Evolutionary conservation across 2,329 filamentous ascomycete genomes (phyloP).

Genomic region (Fusarium transvaalense): DNA sequence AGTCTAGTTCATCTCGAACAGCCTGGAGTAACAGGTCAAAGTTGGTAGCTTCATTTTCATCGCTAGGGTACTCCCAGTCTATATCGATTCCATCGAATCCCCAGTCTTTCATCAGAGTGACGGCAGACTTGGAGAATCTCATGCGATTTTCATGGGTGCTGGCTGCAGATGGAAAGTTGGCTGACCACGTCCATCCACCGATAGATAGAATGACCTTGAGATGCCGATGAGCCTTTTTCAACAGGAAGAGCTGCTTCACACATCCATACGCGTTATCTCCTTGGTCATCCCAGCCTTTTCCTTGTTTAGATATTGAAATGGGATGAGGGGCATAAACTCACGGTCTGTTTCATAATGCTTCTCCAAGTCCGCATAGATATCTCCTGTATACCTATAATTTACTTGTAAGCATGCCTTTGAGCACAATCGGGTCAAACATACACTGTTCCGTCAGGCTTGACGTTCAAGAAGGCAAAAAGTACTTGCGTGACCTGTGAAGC

Average conservation of each 20-base stretch:
- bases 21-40: conserved; percentile 34
- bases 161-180: conserved; percentile 32
- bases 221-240: conserved; percentile 35
- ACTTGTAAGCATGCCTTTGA: conserved; percentile 2
- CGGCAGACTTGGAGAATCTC: conserved; percentile 33
- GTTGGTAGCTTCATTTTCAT: conserved; percentile 26
- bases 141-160: conserved; percentile 24
- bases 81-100: conserved; percentile 38
- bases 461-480: conserved; percentile 84
- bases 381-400: conserved; percentile 67
- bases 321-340: conserved; percentile 41
- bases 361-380: conserved; percentile 76
- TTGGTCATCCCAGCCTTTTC: conserved; percentile 21
- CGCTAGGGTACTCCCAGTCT: conserved; percentile 35
- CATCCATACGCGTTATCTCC: conserved; percentile 35
- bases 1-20: conserved; percentile 29
- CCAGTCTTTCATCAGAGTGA: conserved; percentile 36
- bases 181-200: conserved; percentile 36
- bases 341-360: conserved; percentile 76
- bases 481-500: conserved; percentile 76
- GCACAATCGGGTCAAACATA: conserved; percentile 53
- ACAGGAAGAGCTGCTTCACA: conserved; percentile 33
- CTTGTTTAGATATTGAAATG: neutral
- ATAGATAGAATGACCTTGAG: conserved; percentile 37
- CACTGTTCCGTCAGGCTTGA: conserved; percentile 78